Evolutionary conservation across 2,329 filamentous ascomycete species (phyloP).

Genomic region (Pyrenochaeta sp.): DNA sequence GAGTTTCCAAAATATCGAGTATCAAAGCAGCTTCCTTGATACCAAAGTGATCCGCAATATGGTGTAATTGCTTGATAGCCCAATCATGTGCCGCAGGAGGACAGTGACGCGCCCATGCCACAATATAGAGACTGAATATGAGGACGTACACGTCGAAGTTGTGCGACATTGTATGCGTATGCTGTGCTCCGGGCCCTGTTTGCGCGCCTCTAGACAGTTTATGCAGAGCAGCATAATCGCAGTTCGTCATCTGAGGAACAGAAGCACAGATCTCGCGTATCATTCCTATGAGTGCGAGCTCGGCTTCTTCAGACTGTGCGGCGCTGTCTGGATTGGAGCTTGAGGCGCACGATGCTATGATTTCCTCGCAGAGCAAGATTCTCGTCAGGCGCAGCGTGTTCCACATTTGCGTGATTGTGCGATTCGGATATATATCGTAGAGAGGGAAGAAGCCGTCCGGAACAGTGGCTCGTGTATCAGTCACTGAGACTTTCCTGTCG

Average conservation of each 20-base stretch:
- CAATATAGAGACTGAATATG: constrained; percentile 22
- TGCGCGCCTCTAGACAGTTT: constrained; percentile 15
- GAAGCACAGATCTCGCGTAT: constrained; percentile 42
- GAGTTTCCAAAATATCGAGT: constrained; percentile 8
- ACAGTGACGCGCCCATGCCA: constrained; percentile 18
- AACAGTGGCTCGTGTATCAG: constrained; percentile 3
- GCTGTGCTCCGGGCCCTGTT: neutral
- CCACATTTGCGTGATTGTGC: constrained; percentile 38
- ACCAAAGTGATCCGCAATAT: constrained; percentile 24
- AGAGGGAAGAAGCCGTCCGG: constrained; percentile 16
- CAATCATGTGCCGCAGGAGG: constrained; percentile 4
- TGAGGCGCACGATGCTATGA: constrained; percentile 15
- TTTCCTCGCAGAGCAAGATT: constrained; percentile 41
- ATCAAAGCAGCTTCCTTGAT: constrained; percentile 23
- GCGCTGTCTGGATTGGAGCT: constrained; percentile 2
- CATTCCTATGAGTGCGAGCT: constrained; percentile 25
- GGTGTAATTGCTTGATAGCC: constrained; percentile 13
- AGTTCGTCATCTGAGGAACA: constrained; percentile 42
- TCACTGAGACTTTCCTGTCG: constrained; percentile 10
- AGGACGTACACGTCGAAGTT: constrained; percentile 25
- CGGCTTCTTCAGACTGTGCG: constrained; percentile 9
- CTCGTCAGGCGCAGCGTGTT: constrained; percentile 41
- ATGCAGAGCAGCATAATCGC: constrained; percentile 21
- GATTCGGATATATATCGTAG: constrained; percentile 40
- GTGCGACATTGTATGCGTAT: constrained; percentile 22